Evolutionary conservation across 1,284 basidiomycete species (phyloP).

Genomic region (Cryptococcus hybrid): DNA sequence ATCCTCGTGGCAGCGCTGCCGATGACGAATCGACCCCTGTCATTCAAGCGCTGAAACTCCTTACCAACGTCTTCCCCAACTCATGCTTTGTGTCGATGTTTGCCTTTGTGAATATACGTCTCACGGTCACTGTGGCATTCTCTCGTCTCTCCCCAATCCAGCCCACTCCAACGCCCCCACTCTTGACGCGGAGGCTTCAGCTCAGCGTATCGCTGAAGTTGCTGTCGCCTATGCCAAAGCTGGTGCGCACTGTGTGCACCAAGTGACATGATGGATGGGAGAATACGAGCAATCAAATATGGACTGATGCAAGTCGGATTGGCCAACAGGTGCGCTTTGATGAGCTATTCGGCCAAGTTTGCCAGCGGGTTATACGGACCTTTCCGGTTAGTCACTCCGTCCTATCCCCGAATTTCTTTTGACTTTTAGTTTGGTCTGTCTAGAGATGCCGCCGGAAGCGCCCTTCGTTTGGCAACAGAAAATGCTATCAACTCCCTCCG

Average conservation of each 20-base stretch:
- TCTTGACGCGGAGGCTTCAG: constrained; percentile 66
- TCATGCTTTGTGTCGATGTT: constrained; percentile 91
- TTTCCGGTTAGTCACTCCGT: constrained; percentile 64
- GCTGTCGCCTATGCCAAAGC: constrained; percentile 90
- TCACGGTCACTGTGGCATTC: constrained; percentile 93
- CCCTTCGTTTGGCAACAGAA: constrained; percentile 89
- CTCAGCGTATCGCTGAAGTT: constrained; percentile 83
- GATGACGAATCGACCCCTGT: constrained; percentile 90
- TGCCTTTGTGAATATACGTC: constrained; percentile 99
- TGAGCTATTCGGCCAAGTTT: constrained; percentile 99
- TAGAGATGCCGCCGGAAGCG: constrained; percentile 93
- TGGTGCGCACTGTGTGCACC: constrained; percentile 96
- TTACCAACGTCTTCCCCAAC: constrained; percentile 70
- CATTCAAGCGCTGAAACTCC: constrained; percentile 79
- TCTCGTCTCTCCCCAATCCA: constrained; percentile 51
- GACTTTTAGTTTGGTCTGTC: background rate
- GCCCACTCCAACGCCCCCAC: constrained; percentile 37
- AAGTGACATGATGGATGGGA: constrained; percentile 99
- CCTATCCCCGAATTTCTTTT: too few relatives aligned
- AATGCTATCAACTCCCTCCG: constrained; percentile 96
- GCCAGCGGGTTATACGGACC: constrained; percentile 96
- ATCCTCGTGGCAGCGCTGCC: constrained; percentile 76
- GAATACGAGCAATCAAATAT: constrained; percentile 85
- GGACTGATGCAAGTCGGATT: constrained; percentile 76
- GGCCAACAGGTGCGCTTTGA: constrained; percentile 84